A percentile compares a stretch with the other conserved stretches of the same genome.
These are phyloP conservation scores for Cladosporium sp. DNA, from an alignment of 2,329 filamentous ascomycete genomes.

Conservation along the genomic window DNA sequence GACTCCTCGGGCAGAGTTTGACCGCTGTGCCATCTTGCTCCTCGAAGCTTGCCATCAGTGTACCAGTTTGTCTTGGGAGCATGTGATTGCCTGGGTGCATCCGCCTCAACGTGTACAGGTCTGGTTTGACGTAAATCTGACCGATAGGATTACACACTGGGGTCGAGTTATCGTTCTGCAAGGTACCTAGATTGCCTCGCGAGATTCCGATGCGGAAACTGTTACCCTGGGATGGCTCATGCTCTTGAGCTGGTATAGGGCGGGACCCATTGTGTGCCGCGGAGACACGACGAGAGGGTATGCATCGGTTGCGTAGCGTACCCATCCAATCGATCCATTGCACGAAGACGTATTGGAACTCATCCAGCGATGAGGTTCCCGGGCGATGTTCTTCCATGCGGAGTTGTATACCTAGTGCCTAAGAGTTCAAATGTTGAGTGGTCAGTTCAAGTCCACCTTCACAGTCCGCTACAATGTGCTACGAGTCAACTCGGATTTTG, in stretches of 20 bases:
- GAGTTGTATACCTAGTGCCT: not conserved
- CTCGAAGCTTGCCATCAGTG: conserved; percentile 67
- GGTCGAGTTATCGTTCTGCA: conserved; percentile 66
- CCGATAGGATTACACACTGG: conserved; percentile 60
- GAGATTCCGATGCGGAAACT: conserved; percentile 59
- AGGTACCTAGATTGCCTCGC: conserved; percentile 63
- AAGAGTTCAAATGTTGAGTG: not conserved
- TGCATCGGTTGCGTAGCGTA: conserved; percentile 64
- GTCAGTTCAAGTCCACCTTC: not conserved
- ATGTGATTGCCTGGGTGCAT: conserved; percentile 47
- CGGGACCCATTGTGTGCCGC: not conserved
- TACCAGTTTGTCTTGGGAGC: conserved; percentile 56
- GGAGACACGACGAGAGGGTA: conserved; percentile 52
- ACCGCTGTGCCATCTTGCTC: conserved; percentile 57
- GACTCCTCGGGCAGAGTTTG: conserved; percentile 61
- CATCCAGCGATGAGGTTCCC: not conserved
- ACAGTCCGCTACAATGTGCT: not conserved
- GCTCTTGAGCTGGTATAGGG: not conserved
- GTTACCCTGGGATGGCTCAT: not conserved
- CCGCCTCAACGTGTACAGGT: conserved; percentile 62
- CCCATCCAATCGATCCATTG: conserved; percentile 81
- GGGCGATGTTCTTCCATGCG: not conserved
- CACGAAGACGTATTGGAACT: conserved; percentile 65
- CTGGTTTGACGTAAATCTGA: conserved; percentile 67
- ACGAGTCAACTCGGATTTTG: too few species aligned